Percentiles rank a stretch among this genome's conserved stretches.
Evolutionary conservation across 495 filamentous ascomycete species (phyloP).

Genomic region (Hyaloscypha bicolor): DNA sequence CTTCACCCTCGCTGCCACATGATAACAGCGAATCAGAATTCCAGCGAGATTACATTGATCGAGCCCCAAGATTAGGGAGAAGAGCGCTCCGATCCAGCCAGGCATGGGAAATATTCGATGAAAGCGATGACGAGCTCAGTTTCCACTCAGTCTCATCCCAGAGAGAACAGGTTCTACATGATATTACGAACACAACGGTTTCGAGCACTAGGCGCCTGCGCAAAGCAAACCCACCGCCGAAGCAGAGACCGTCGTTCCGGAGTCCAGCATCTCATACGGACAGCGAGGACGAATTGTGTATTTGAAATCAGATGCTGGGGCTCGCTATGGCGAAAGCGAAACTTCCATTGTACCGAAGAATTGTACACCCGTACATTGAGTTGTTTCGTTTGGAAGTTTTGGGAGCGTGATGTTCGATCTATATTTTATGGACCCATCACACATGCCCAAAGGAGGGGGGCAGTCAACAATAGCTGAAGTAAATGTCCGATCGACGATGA

Average conservation of each 20-base stretch:
- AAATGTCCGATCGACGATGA: background rate
- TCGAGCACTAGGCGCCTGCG: background rate
- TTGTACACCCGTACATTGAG: background rate
- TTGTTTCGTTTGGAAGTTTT: constrained; percentile 11
- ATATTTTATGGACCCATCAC: background rate
- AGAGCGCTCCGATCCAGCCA: constrained; percentile 24
- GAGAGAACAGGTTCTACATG: constrained; percentile 7
- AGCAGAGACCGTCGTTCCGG: background rate
- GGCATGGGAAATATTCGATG: constrained; percentile 23
- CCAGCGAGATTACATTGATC: constrained; percentile 16
- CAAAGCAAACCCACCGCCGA: background rate
- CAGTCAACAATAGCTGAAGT: background rate
- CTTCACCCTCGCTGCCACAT: background rate
- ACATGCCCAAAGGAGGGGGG: background rate
- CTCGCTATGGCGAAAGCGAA: background rate
- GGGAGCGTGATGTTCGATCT: background rate
- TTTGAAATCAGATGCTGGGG: constrained; percentile 23
- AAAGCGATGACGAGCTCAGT: constrained; percentile 35
- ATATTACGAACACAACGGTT: constrained; percentile 16
- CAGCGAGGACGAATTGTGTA: constrained; percentile 45
- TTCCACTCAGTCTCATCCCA: constrained; percentile 25
- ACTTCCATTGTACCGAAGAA: background rate
- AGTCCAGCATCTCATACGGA: constrained; percentile 14
- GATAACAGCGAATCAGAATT: background rate
- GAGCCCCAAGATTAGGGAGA: constrained; percentile 25